A percentile compares a stretch with the other conserved stretches of the same genome.
phyloP scores from a whole-genome alignment of 345 rosid species.

The Linum tenue region DNA sequence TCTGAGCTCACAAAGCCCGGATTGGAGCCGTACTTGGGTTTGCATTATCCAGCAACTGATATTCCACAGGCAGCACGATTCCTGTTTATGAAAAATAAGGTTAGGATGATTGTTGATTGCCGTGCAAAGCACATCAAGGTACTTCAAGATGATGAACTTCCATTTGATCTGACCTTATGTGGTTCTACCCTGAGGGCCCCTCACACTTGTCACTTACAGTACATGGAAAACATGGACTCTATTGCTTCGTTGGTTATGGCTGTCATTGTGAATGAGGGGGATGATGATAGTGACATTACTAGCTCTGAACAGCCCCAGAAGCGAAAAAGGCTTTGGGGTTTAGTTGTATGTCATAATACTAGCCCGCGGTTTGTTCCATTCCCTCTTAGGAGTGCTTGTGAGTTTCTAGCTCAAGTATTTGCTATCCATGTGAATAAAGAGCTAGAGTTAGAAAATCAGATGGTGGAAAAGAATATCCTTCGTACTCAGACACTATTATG shows the following conservation, averaged over 20 bases:
- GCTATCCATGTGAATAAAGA: constrained; percentile 91
- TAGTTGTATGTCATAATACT: constrained; percentile 87
- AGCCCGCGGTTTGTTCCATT: constrained; percentile 87
- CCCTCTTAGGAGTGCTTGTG: constrained; percentile 94
- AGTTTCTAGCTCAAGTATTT: constrained; percentile 87
- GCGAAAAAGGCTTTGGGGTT: constrained; percentile 89
- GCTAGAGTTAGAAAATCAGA: constrained; percentile 73
- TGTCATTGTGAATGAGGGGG: constrained; percentile 75
- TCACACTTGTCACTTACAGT: constrained; percentile 80
- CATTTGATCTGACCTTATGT: constrained; percentile 70
- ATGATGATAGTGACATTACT: constrained; percentile 43
- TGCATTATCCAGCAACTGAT: constrained; percentile 97
- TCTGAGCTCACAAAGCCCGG: constrained; percentile 84
- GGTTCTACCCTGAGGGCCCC: constrained; percentile 96
- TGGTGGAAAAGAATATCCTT: constrained; percentile 74
- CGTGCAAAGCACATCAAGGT: constrained; percentile 76
- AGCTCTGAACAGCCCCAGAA: constrained; percentile 46
- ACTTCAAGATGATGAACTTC: constrained; percentile 84
- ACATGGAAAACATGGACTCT: constrained; percentile 92
- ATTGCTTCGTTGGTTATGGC: constrained; percentile 96
- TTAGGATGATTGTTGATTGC: constrained; percentile 92
- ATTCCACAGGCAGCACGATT: constrained; percentile 95
- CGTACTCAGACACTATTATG: constrained; percentile 90
- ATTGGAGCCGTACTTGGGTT: constrained; percentile 85
- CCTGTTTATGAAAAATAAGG: constrained; percentile 91